These are phyloP conservation scores for Nicotiana tomentosiformis DNA, from an alignment of 257 asterid species.

Conservation along the genomic window DNA sequence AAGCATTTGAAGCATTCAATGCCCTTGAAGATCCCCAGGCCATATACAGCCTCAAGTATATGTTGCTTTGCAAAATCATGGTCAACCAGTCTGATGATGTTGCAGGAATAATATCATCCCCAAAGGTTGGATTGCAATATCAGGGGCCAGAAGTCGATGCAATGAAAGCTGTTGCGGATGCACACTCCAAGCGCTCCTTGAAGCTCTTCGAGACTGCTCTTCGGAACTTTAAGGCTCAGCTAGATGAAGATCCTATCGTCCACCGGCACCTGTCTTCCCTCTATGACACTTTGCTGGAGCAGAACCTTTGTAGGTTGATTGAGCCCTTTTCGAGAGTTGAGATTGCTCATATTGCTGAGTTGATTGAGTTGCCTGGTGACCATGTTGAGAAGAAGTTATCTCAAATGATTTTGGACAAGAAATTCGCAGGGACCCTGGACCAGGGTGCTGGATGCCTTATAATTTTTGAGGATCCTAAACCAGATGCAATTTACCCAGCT, in stretches of 20 bases:
- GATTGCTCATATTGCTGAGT: constrained; percentile 37
- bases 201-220: constrained; percentile 36
- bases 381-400: constrained; percentile 43
- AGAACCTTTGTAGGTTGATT: constrained; percentile 43
- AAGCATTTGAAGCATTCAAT: constrained; percentile 46
- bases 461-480: constrained; percentile 39
- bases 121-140: constrained; percentile 29
- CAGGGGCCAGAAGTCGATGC: constrained; percentile 49
- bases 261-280: constrained; percentile 42
- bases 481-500: constrained; percentile 37
- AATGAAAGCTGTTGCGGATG: constrained; percentile 45
- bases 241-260: constrained; percentile 42
- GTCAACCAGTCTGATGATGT: constrained; percentile 44
- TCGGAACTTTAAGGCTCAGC: constrained; percentile 29
- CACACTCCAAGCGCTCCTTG: constrained; percentile 40
- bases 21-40: constrained; percentile 29
- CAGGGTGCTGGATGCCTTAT: constrained; percentile 49
- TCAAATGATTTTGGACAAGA: constrained; percentile 45
- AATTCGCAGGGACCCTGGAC: constrained; percentile 43
- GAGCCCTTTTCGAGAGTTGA: constrained; percentile 39
- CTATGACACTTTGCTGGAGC: constrained; percentile 39
- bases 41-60: constrained; percentile 40
- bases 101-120: constrained; percentile 38
- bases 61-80: constrained; percentile 48
- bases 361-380: constrained; percentile 36